Evolutionary conservation across 306 rosid genomes (phyloP), one percentile per base, ranked within the genome.

Genomic region (Cicer arietinum): DNA sequence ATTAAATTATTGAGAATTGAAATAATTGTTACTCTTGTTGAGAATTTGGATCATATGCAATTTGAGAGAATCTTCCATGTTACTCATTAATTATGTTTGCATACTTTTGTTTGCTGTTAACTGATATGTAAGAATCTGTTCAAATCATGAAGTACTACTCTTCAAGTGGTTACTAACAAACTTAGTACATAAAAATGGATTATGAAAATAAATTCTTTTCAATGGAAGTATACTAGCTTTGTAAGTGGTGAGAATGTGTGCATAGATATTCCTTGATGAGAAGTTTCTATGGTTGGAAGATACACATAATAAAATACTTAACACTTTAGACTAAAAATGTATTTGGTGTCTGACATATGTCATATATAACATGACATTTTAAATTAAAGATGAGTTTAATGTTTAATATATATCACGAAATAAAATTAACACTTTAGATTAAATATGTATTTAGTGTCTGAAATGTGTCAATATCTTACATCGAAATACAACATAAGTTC

Each of bases 151-250:
- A 18, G 20, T 25, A 53, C 9, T 41, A 53, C 9, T 41, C 61
- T 51, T 30, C 66, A 41, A 57, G 48, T 73, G 56, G 52, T 10
- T 65, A 82, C 57, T 11, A 74, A 67, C 53, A 51, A 62, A 22
- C 62, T 62, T 35, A 44, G 59, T 11, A 8, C 25, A 47, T 42
- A 48, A 72, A 48, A 50, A 37, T 35, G 53, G 57, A 10, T 52
- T 44, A 7, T 35, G 44, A 25, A 57, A 25, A 60, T 13, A 60
- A 60, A 35, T 20, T 12, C 12, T 35, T 35, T 60, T 30, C 35
- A 13, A 60, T 35, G 9, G 11, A 30, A 12, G 44, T 6, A 60
- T 60, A 35, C 66, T 59, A 35, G 66, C 10, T 59, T 35, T 59
- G 6, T 11, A 59, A 12, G 17, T 35, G 43, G 42, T 59, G 66